Conservation (phyloP, 805 yeast genomes). For the Starmerella sp. region DNA sequence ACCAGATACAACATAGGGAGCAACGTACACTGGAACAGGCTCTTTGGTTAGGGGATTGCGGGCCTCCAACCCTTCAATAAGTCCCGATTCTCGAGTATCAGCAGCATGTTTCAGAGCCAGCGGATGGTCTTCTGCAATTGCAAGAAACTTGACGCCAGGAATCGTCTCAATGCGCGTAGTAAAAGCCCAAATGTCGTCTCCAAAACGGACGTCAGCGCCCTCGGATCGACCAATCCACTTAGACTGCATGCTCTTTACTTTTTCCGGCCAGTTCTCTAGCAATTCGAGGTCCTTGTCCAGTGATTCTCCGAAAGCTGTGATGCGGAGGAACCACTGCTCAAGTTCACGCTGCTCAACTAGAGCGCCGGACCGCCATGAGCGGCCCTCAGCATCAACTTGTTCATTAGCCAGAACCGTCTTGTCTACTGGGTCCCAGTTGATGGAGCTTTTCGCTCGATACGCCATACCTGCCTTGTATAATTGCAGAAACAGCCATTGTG, state of each 20-base stretch:
- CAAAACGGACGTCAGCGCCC: constrained; percentile 62
- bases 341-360: constrained; percentile 68
- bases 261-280: constrained; percentile 72
- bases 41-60: constrained; percentile 46
- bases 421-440: constrained; percentile 97
- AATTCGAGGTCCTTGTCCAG: constrained; percentile 51
- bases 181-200: constrained; percentile 41
- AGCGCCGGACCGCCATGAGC: constrained; percentile 97
- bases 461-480: constrained; percentile 70
- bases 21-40: constrained; percentile 65
- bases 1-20: constrained; percentile 75
- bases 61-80: constrained; percentile 33
- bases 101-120: constrained; percentile 35
- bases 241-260: constrained; percentile 79
- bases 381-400: constrained; percentile 84
- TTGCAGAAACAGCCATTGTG: constrained; percentile 73
- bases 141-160: constrained; percentile 70
- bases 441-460: constrained; percentile 73
- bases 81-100: constrained; percentile 36
- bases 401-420: constrained; percentile 91
- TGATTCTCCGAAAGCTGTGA: constrained; percentile 66
- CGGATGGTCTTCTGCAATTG: constrained; percentile 64
- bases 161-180: constrained; percentile 90
- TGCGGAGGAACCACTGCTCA: constrained; percentile 89
- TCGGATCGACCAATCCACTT: constrained; percentile 88